Base-by-base conservation (phyloP, 1,284 basidiomycete genomes). In the Moesziomyces parantarcticus region DNA sequence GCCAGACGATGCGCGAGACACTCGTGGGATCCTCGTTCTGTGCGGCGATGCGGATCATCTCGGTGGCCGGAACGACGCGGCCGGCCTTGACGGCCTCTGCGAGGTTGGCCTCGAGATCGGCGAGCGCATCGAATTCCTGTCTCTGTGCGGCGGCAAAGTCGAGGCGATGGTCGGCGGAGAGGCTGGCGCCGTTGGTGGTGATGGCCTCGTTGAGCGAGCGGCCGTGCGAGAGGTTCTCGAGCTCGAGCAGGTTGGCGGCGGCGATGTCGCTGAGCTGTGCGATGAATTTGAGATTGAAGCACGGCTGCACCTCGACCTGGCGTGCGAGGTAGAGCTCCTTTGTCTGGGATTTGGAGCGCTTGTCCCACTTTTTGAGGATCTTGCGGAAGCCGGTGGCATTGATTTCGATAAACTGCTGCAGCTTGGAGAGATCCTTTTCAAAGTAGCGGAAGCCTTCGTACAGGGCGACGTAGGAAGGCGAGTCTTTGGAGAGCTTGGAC, bases 361-460 rank as follows among this genome's bases (percentile, higher is more conserved):
- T 99, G 86, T 99, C 97, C 89, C 94, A 99, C 84, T 99, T 99
- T 82, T 99, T 99, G 70, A 98, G 86, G 56, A 99, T 99, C 85
- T 99, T 99, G 52, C 96, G 89, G 85, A 99, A 99, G 2, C 95
- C 97, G 4, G 91, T 95, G 1, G 93, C 97, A 84, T 99, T 99
- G 82, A 98, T 92, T 85, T 99, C 97, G 76, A 99, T 91, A 81
- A 97, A 99, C 88, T 93, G 92, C 92, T 96, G 84, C 36, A 99
- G 87, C 87, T 98, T 97, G 60, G 91, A 90, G n/a, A 99, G 87
- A 86, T 99, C 97, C 66, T 94, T 89, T 85, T 98, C 95, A 64
- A 99, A 90, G 50, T 97, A 88, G 58, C 93, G 88, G 86, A 99
- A 99, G 1, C 95, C 97, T 86, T 99, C 97, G 83, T 95, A 92